phyloP scores from a whole-genome alignment of 2,329 filamentous ascomycete genomes.

The Sarocladium kiliense region DNA sequence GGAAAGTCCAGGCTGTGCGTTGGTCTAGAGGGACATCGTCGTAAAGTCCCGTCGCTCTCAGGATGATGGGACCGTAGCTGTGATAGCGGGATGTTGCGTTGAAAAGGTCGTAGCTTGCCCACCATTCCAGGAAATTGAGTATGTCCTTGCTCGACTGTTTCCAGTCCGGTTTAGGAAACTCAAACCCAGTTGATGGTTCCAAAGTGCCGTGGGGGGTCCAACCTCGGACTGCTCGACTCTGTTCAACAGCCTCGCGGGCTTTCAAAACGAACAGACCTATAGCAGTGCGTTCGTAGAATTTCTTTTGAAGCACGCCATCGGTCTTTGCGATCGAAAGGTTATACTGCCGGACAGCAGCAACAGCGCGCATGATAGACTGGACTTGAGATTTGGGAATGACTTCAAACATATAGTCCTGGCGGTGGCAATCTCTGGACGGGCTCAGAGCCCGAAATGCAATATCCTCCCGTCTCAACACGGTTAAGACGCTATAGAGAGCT shows the following conservation, averaged over 20 bases:
- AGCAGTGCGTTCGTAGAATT: conserved; percentile 12
- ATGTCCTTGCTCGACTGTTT: conserved; percentile 37
- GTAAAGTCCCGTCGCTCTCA: conserved; percentile 60
- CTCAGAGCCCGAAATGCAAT: conserved; percentile 52
- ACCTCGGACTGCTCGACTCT: conserved; percentile 41
- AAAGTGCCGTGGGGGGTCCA: conserved; percentile 47
- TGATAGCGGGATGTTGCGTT: conserved; percentile 46
- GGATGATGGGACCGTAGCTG: conserved; percentile 57
- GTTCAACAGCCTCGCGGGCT: conserved; percentile 44
- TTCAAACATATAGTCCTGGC: conserved; percentile 55
- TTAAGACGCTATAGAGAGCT: conserved; percentile 66
- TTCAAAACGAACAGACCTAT: conserved; percentile 43
- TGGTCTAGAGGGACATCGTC: conserved; percentile 32
- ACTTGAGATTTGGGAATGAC: conserved; percentile 35
- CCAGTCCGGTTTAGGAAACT: conserved; percentile 22
- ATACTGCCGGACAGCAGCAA: conserved; percentile 27
- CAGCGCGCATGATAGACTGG: conserved; percentile 24
- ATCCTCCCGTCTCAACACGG: conserved; percentile 54
- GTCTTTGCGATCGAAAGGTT: not conserved
- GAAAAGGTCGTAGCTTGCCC: conserved; percentile 55
- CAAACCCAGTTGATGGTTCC: conserved; percentile 20
- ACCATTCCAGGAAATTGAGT: conserved; percentile 65
- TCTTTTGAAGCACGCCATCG: not conserved
- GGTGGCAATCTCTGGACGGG: conserved; percentile 38
- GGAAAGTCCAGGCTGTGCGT: conserved; percentile 55